Conservation (phyloP, 768 basidiomycete species). For the Tremella fuciformis region DNA sequence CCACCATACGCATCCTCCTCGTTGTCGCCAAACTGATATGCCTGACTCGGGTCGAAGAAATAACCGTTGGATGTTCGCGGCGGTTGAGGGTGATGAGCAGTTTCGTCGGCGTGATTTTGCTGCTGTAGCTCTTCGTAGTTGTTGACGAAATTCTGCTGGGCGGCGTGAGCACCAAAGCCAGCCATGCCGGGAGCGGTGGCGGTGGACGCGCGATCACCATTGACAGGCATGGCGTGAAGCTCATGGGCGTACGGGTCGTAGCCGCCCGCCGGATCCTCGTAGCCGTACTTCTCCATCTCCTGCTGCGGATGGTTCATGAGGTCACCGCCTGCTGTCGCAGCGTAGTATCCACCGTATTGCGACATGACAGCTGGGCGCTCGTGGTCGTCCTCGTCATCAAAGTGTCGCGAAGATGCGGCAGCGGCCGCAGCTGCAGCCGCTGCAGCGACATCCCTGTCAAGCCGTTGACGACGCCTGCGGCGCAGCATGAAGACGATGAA, state of each 20-base stretch:
- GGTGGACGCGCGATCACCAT: slow-evolving; percentile 29
- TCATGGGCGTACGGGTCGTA: slow-evolving; percentile 49
- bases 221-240: slow-evolving; percentile 13
- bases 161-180: slow-evolving; percentile 36
- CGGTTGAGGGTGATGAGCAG: slow-evolving; percentile 7
- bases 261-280: slow-evolving; percentile 47
- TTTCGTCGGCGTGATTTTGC: not conserved
- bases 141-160: slow-evolving; percentile 20
- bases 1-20: slow-evolving; percentile 38
- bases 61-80: slow-evolving; percentile 15
- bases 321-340: slow-evolving; percentile 35
- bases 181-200: slow-evolving; percentile 38
- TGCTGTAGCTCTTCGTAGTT: slow-evolving; percentile 2
- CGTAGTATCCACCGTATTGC: slow-evolving; percentile 47
- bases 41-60: slow-evolving; percentile 38
- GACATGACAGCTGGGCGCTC: slow-evolving; percentile 34
- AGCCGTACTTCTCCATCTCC: slow-evolving; percentile 42
- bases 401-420: slow-evolving; percentile 37
- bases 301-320: slow-evolving; percentile 36
- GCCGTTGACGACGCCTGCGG: slow-evolving; percentile 44
- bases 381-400: slow-evolving; percentile 49
- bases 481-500: slow-evolving; percentile 55
- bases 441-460: slow-evolving; percentile 52
- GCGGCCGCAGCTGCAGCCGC: slow-evolving; percentile 49
- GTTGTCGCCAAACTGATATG: slow-evolving; percentile 24